These are phyloP conservation scores for Mallotus nudiflorus DNA, from an alignment of 345 rosid species.

Conservation along the genomic window DNA sequence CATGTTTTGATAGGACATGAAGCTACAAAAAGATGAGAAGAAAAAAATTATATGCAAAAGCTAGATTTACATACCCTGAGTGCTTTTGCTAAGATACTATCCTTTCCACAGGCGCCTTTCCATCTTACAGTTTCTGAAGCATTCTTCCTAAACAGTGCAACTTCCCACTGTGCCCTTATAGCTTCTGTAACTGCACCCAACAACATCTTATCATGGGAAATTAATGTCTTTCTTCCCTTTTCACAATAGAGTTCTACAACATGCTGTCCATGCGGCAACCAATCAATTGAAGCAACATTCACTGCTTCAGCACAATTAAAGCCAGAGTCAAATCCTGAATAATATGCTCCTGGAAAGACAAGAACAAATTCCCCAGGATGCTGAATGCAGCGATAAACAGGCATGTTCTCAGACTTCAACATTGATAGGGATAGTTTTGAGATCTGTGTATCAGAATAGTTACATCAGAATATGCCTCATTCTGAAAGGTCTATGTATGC, in stretches of 20 bases:
- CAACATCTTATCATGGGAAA: constrained; percentile 69
- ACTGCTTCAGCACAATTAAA: constrained; percentile 65
- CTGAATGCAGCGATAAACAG: constrained; percentile 63
- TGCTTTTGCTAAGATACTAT: constrained; percentile 55
- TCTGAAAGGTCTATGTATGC: not conserved
- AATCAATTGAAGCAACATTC: constrained; percentile 68
- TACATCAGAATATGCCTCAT: not conserved
- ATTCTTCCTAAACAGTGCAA: constrained; percentile 36
- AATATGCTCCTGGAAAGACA: constrained; percentile 58
- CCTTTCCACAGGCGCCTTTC: constrained; percentile 51
- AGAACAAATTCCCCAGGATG: constrained; percentile 71
- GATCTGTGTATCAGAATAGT: constrained; percentile 47
- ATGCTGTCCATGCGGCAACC: constrained; percentile 70
- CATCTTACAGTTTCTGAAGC: constrained; percentile 42
- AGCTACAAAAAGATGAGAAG: not conserved
- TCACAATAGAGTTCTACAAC: constrained; percentile 52
- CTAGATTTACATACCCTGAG: constrained; percentile 47
- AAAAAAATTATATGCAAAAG: constrained; percentile 1
- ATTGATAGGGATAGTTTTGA: constrained; percentile 38
- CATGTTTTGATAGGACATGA: not conserved
- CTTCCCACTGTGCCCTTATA: constrained; percentile 58
- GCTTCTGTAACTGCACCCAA: constrained; percentile 60
- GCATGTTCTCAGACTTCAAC: constrained; percentile 55
- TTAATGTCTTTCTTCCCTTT: constrained; percentile 41
- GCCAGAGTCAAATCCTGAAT: constrained; percentile 65